phyloP scores from a whole-genome alignment of 768 basidiomycete genomes.

The Calocera viscosa region DNA sequence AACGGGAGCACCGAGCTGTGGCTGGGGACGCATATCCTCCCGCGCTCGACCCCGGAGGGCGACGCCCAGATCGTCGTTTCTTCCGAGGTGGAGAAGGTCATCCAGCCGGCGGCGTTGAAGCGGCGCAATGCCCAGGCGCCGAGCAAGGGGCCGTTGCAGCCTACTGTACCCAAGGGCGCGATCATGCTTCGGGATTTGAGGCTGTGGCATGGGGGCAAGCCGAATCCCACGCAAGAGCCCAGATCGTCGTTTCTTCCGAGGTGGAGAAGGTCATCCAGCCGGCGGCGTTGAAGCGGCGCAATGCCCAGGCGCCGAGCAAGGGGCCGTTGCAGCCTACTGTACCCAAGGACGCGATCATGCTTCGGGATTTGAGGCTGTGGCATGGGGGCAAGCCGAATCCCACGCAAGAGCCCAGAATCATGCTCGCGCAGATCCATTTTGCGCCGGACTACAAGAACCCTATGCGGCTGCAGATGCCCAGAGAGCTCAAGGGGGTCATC shows the following conservation, averaged over 20 bases:
- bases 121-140: neutral
- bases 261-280: too few relatives aligned
- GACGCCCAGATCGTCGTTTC: neutral
- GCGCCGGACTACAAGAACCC: neutral
- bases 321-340: neutral
- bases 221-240: neutral
- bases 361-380: neutral
- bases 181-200: neutral
- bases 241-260: too few relatives aligned
- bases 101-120: neutral
- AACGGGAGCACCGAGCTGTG: neutral
- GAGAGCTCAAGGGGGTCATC: neutral
- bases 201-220: neutral
- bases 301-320: neutral
- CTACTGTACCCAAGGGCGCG: neutral
- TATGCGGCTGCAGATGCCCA: neutral
- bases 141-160: neutral
- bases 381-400: neutral
- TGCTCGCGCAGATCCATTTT: neutral
- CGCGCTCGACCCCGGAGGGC: neutral
- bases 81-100: neutral
- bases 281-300: too few relatives aligned
- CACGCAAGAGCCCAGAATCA: neutral
- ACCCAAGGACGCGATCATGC: neutral
- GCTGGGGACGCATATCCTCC: neutral